Conservation (phyloP, 2,329 filamentous ascomycete species). For the Claviceps paspali region DNA sequence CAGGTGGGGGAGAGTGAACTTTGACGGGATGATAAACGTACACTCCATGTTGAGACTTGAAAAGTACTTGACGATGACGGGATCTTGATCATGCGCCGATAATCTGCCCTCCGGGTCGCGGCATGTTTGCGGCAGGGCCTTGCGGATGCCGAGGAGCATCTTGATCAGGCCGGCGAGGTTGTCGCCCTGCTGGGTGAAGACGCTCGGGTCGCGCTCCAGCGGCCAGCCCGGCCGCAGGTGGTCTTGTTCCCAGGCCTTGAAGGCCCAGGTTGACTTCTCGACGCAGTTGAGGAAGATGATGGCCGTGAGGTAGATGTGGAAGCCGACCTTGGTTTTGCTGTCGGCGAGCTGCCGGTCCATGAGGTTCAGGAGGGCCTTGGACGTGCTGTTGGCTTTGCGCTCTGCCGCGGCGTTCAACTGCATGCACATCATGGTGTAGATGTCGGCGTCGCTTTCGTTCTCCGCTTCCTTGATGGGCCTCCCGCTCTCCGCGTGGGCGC, state of each 20-base stretch:
- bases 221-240: conserved; percentile 46
- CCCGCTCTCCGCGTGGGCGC: conserved; percentile 23
- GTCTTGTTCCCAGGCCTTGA: conserved; percentile 52
- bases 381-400: conserved; percentile 44
- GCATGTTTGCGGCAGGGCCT: conserved; percentile 39
- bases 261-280: conserved; percentile 54
- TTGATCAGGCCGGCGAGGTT: conserved; percentile 42
- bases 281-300: conserved; percentile 50
- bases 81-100: conserved; percentile 29
- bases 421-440: conserved; percentile 46
- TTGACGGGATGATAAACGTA: too few species aligned
- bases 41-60: conserved; percentile 40
- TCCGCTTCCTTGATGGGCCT: conserved; percentile 34
- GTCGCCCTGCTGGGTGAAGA: conserved; percentile 43
- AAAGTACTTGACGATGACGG: conserved; percentile 35
- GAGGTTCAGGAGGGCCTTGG: conserved; percentile 40
- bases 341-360: conserved; percentile 48
- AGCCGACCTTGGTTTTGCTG: conserved; percentile 42
- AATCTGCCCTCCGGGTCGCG: conserved; percentile 33
- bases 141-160: conserved; percentile 46
- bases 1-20: too few species aligned
- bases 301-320: conserved; percentile 45
- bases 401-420: conserved; percentile 51
- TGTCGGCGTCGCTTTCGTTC: conserved; percentile 34
- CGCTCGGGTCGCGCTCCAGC: conserved; percentile 37